Percentiles rank a stretch among this genome's conserved stretches.
phyloP scores from a whole-genome alignment of 179 eudicot genomes.

The Sideroxylon spinosum region DNA sequence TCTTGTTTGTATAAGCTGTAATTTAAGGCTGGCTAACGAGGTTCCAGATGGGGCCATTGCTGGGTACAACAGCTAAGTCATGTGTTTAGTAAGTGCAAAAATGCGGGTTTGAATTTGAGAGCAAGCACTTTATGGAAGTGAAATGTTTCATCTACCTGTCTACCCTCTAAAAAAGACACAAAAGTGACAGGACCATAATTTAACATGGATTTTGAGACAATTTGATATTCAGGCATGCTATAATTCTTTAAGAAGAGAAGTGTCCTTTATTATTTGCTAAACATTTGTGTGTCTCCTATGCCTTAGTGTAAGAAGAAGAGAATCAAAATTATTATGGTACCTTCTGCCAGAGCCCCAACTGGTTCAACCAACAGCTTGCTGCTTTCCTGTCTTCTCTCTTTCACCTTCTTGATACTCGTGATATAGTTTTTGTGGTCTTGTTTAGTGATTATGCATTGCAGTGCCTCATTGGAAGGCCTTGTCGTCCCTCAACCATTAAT shows the following conservation, averaged over 20 bases:
- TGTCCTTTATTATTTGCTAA: too few species aligned
- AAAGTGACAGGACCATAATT: background rate
- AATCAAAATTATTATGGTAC: background rate
- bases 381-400: too few species aligned
- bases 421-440: too few species aligned
- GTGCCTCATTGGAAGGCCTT: too few species aligned
- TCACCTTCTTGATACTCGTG: too few species aligned
- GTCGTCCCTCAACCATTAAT: too few species aligned
- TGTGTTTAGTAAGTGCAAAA: background rate
- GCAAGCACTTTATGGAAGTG: background rate
- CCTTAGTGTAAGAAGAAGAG: background rate
- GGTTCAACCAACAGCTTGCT: too few species aligned
- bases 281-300: background rate
- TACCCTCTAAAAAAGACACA: background rate
- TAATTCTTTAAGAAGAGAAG: background rate
- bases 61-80: background rate
- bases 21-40: background rate
- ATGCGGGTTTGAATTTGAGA: background rate
- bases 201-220: background rate
- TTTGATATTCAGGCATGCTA: background rate
- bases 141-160: background rate
- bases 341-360: too few species aligned
- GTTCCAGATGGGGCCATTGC: slow-evolving; percentile 2
- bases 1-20: background rate
- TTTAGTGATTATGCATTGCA: too few species aligned